These are phyloP conservation scores for Hibiscus syriacus DNA, from an alignment of 345 rosid species.

Conservation along the genomic window DNA sequence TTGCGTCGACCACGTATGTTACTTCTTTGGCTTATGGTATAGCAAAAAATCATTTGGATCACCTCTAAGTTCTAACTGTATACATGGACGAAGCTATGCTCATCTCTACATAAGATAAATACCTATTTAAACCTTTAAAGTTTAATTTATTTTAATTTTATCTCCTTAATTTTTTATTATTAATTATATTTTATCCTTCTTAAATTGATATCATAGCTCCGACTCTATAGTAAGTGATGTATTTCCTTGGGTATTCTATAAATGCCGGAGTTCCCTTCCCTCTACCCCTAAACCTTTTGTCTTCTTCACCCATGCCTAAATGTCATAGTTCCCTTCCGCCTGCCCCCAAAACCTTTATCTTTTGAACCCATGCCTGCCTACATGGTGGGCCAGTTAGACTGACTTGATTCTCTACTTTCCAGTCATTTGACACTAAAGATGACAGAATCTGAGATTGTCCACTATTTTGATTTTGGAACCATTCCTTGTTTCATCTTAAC, in stretches of 20 bases:
- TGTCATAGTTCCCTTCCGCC: not conserved
- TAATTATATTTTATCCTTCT: no score
- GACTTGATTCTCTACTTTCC: conserved; percentile 16
- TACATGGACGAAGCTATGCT: no score
- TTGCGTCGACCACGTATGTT: not conserved
- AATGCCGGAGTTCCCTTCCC: not conserved
- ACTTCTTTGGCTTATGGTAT: not conserved
- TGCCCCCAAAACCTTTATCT: not conserved
- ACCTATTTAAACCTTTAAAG: no score
- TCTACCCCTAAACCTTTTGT: no score
- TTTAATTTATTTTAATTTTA: no score
- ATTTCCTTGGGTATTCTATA: not conserved
- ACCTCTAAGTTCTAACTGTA: not conserved
- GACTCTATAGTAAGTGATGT: not conserved
- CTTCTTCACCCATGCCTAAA: no score
- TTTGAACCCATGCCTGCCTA: not conserved
- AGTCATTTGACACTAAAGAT: conserved; percentile 22
- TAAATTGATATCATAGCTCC: no score
- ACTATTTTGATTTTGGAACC: conserved; percentile 11
- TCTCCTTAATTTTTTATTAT: no score
- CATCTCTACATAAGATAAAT: no score
- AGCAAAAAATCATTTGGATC: not conserved
- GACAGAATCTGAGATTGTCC: conserved; percentile 29
- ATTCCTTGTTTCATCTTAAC: not conserved
- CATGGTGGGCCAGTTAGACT: conserved; percentile 16